Evolutionary conservation across 2,329 filamentous ascomycete species (phyloP), one percentile per base, ranked within the genome.

Genomic region (Aureobasidium sp.): DNA sequence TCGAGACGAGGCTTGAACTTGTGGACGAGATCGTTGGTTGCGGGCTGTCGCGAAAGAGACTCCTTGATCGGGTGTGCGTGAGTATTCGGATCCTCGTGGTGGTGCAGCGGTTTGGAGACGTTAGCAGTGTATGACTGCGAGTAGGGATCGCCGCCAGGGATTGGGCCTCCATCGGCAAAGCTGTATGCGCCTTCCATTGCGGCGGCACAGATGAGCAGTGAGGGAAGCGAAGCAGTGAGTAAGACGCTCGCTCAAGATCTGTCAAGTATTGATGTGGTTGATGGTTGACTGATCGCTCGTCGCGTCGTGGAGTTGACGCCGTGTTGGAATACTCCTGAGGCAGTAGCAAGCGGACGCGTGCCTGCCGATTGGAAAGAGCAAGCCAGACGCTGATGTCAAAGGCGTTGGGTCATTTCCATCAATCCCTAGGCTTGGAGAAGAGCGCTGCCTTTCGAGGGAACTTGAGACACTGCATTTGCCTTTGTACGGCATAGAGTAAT

Each of bases 1-100:
- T 49, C 56, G 12, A 27, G 15, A 9, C 56, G 56, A 20, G 56
- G 56, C 42, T 41, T 59, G 56, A 59, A 59, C 15, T 41, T 49
- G 3, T 59, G 44, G 2, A 45, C 39, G n/a, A 59, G 56, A 42
- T 59, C 56, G 34, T 39, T 59, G 22, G 56, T 59, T 7, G 44
- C 45, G 34, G 25, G 20, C 12, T 39, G 49, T 14, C 39, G 31
- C 11, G 31, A 15, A 14, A 29, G 17, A 25, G 20, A 2, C 5
- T 36, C 12, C 47, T 20, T 51, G 31, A 12, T 51, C 22, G 48
- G n/a, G 31, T 51, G 45, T 6, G 29, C 48, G 29, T 51, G 51
- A 0, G 22, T 15, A 1, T 15, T 27, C 20, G 36, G n/a, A 4
- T 9, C n/a, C 48, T 34, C 31, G 7, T 22, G 14, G 48, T n/a